A percentile compares a stretch with the other conserved stretches of the same genome.
These are phyloP conservation scores for Alternaria sp. DNA, from an alignment of 2,329 filamentous ascomycete species.

Conservation along the genomic window DNA sequence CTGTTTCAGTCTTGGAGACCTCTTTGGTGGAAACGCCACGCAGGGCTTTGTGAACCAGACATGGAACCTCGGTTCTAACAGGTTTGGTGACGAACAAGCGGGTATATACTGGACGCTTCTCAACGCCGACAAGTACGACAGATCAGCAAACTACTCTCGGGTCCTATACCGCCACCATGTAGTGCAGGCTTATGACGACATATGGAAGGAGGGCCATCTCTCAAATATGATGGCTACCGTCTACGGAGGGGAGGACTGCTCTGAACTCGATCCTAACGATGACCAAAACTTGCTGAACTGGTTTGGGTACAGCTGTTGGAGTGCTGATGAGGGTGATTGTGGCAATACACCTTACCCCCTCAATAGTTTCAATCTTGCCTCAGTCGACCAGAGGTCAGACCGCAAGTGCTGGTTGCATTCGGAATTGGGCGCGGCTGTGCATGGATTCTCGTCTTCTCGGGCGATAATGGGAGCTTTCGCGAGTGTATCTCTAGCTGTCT, in stretches of 20 bases:
- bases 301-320: slow-evolving; percentile 1
- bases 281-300: neutral
- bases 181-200: neutral
- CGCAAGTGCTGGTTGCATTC: neutral
- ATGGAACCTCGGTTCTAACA: neutral
- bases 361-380: neutral
- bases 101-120: slow-evolving; percentile 1
- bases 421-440: neutral
- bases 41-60: slow-evolving; percentile 1
- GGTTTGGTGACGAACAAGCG: neutral
- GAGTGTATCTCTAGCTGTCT: neutral
- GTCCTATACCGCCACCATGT: neutral
- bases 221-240: neutral
- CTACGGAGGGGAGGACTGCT: neutral
- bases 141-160: neutral
- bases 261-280: neutral
- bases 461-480: neutral
- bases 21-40: neutral
- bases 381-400: neutral
- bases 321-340: neutral
- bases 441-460: neutral
- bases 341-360: neutral
- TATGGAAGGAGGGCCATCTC: neutral
- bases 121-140: neutral
- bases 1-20: neutral